Conservation (phyloP, 2,329 filamentous ascomycete species). For the Dothideomycetidae sp. region DNA sequence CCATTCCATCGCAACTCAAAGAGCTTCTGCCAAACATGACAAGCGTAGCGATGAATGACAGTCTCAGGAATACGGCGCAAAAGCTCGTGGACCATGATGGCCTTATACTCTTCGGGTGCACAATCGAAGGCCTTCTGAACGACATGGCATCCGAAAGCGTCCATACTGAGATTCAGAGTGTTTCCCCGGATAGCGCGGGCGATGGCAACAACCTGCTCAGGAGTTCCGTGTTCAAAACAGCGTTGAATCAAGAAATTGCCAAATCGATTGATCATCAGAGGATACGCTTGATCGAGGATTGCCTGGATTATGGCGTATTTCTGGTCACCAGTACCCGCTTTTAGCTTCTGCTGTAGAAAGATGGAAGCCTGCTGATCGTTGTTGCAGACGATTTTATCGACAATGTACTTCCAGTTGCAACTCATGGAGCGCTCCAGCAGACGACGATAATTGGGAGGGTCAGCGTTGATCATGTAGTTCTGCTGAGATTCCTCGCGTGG, state of each 20-base stretch:
- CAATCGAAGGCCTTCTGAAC: slow-evolving; percentile 98
- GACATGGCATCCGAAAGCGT: slow-evolving; percentile 95
- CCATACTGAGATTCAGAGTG: slow-evolving; percentile 90
- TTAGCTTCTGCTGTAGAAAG: slow-evolving; percentile 97
- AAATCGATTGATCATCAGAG: slow-evolving; percentile 95
- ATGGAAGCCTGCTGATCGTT: slow-evolving; percentile 99
- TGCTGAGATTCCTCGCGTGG: slow-evolving; percentile 18
- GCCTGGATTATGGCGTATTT: slow-evolving; percentile 96
- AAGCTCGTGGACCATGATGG: slow-evolving; percentile 96
- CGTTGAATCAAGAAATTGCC: slow-evolving; percentile 97
- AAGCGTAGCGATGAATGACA: slow-evolving; percentile 95
- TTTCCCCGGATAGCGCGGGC: slow-evolving; percentile 89
- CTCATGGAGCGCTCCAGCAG: slow-evolving; percentile 90
- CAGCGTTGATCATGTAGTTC: slow-evolving; percentile 75
- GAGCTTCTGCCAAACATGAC: slow-evolving; percentile 98
- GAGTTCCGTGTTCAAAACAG: slow-evolving; percentile 95
- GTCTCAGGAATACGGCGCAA: slow-evolving; percentile 92
- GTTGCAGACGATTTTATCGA: slow-evolving; percentile 98
- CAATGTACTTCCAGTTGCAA: slow-evolving; percentile 98
- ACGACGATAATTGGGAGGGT: slow-evolving; percentile 91
- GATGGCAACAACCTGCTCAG: slow-evolving; percentile 88
- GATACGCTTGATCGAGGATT: slow-evolving; percentile 88
- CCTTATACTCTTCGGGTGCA: slow-evolving; percentile 94
- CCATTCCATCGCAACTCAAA: slow-evolving; percentile 95
- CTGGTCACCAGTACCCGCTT: slow-evolving; percentile 85